Base-by-base conservation (phyloP, 805 yeast species). In the Candida oleophila region DNA sequence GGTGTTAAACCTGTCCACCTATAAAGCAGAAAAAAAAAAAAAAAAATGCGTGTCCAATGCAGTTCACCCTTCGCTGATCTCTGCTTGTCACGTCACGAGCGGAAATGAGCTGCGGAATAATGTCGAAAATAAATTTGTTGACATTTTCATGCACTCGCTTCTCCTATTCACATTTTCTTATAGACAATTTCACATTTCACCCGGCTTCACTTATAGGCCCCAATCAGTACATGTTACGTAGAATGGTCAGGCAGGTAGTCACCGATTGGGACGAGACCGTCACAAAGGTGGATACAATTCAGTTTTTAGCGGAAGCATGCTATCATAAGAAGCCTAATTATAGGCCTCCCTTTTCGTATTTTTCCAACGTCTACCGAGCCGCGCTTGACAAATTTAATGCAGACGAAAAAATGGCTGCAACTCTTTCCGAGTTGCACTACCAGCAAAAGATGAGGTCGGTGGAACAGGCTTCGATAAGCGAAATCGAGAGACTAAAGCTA, bases 201-300 rank as follows among this genome's bases (percentile, higher is more conserved):
- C 14, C 33, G 12, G 9, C 33, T 28, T 14, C 14, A 9, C 14
- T 9, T 28, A 14, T 28, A 28, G 12, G 14, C 33, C 33, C 14
- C 33, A 9, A 9, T 9, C n/a, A n/a, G 11, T 25, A 25, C 11
- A 25, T 25, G 30, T 25, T 25, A 11, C 30, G 30, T 19, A 36
- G 21, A 12, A 36, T 36, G 39, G 14, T 36, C 21, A 36, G 39
- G 19, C 21, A 22, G 22, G 44, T 82, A 9, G 68, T 82, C 1
- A 61, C 77, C 2, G 89, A 83, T 53, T 83, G 86, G 83, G 89
- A 83, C 57, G 88, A 82, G 38, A 83, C 89, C 0, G 70, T 81
- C 22, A 81, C 89, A 0, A 51, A 55, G 4, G 55, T 61, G 25
- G 89, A 83, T 59, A 82, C 89, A 0, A 74, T 83, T 22, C 59